Evolutionary conservation across 2,329 filamentous ascomycete species (phyloP).

Genomic region (Zarea fungicola): DNA sequence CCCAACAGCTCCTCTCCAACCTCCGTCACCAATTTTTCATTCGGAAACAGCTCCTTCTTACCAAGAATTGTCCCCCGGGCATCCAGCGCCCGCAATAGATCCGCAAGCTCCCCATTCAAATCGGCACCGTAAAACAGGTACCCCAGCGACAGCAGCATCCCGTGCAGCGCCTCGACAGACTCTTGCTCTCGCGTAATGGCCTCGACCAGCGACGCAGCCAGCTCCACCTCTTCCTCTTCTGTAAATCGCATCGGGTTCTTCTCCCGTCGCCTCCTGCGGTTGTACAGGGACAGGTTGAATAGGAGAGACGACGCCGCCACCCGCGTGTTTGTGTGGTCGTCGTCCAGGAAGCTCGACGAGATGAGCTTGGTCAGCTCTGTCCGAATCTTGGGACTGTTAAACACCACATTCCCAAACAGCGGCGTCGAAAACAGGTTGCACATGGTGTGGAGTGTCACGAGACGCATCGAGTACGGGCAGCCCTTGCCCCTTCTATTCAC

Average conservation of each 20-base stretch:
- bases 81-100: conserved; percentile 74
- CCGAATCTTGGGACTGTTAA: conserved; percentile 47
- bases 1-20: conserved; percentile 48
- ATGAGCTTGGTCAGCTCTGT: conserved; percentile 62
- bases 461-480: conserved; percentile 74
- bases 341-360: conserved; percentile 73
- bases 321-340: conserved; percentile 65
- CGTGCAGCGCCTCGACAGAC: conserved; percentile 69
- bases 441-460: conserved; percentile 75
- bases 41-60: conserved; percentile 53
- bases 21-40: conserved; percentile 52
- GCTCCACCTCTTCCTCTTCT: conserved; percentile 70
- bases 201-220: conserved; percentile 76
- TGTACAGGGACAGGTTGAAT: conserved; percentile 72
- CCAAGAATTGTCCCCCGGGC: conserved; percentile 57
- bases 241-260: conserved; percentile 53
- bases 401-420: conserved; percentile 62
- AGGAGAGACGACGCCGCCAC: conserved; percentile 78
- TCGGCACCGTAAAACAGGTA: conserved; percentile 68
- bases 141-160: conserved; percentile 70
- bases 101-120: conserved; percentile 67
- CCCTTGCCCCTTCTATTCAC: conserved; percentile 47
- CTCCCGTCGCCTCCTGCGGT: conserved; percentile 59
- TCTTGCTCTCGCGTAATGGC: conserved; percentile 55
- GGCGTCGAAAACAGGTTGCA: conserved; percentile 80